phyloP scores from a whole-genome alignment of 2,329 filamentous ascomycete genomes.

The Cercospora sp. region DNA sequence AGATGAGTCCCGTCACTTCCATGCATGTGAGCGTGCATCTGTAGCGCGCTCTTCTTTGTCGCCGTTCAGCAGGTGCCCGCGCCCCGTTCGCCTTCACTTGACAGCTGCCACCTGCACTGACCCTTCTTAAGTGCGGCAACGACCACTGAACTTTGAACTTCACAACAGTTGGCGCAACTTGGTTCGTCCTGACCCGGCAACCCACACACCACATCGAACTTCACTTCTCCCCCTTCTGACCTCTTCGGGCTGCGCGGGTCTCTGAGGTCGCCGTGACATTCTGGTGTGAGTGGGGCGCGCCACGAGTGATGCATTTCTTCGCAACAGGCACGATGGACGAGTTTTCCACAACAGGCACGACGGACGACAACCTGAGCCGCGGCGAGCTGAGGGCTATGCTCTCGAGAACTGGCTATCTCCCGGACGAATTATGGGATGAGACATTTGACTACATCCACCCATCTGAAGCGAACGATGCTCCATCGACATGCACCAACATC shows the following conservation, averaged over 20 bases:
- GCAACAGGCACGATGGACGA: not conserved
- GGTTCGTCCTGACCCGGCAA: not conserved
- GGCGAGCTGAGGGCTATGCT: not conserved
- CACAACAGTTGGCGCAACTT: not conserved
- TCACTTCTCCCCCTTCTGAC: not conserved
- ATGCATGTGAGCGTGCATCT: not conserved
- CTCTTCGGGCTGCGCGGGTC: not conserved
- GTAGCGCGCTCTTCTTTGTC: not conserved
- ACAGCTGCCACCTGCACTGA: not conserved
- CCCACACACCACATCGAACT: not conserved
- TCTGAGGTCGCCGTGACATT: not conserved
- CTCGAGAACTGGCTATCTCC: not conserved
- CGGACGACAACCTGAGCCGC: not conserved
- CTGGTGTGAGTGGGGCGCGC: not conserved
- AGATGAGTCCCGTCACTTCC: not conserved
- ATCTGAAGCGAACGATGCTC: not conserved
- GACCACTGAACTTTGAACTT: not conserved
- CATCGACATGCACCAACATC: not conserved
- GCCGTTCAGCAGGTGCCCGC: constrained; percentile 1
- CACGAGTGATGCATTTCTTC: not conserved
- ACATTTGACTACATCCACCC: not conserved
- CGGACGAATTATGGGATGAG: not conserved
- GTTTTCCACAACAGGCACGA: not conserved
- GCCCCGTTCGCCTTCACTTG: not conserved
- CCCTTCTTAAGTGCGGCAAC: not conserved